Base-by-base conservation (phyloP, 2,329 filamentous ascomycete genomes). In the Fusarium sterilihyphosum region DNA sequence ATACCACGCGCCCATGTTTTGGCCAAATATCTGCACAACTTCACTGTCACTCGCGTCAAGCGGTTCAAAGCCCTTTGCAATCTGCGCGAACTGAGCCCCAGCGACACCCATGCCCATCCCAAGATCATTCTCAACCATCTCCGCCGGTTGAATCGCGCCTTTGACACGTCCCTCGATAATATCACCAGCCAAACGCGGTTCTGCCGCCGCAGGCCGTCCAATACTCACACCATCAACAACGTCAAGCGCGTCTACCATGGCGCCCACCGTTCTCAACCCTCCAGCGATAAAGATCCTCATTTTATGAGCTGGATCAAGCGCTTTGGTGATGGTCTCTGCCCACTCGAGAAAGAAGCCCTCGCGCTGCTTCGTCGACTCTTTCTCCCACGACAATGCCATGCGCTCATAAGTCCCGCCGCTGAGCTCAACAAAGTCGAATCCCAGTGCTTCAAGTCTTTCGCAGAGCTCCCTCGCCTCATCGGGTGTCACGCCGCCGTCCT, bases 311-410 rank as follows among this genome's bases (percentile, higher is more conserved):
- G 62, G 38, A 8, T 71, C 56, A 17, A 85, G 76, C 7, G 75
- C 73, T 3, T 78, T 80, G 38, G 85, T 81, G 78, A 91, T 85
- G 65, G 81, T 76, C 73, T 90, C 85, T 0, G 89, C 89, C 66
- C 90, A 91, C 6, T 90, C 87, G 53, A 91, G 77, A 82, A 91
- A 91, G 84, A 90, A 91, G 2, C 86, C 85, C 78, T 90, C 88
- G 5, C 88, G 83, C 80, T 86, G 85, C 77, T 82, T 83, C 7
- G 88, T 91, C 33, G 84, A 86, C 54, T 90, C 88, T 67, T 86
- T 84, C 80, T 86, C 83, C 80, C 88, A 85, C 2, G 74, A 75
- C 71, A 89, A 86, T 0, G 85, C 86, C 6, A 88, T 78, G 33
- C 82, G 78, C 81, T 91, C 86, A 76, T 90, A 90, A 1, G 89